Percentiles rank a stretch among this genome's conserved stretches.
These are phyloP conservation scores for Colletotrichum tanaceti DNA, from an alignment of 2,329 filamentous ascomycete species.

Conservation along the genomic window DNA sequence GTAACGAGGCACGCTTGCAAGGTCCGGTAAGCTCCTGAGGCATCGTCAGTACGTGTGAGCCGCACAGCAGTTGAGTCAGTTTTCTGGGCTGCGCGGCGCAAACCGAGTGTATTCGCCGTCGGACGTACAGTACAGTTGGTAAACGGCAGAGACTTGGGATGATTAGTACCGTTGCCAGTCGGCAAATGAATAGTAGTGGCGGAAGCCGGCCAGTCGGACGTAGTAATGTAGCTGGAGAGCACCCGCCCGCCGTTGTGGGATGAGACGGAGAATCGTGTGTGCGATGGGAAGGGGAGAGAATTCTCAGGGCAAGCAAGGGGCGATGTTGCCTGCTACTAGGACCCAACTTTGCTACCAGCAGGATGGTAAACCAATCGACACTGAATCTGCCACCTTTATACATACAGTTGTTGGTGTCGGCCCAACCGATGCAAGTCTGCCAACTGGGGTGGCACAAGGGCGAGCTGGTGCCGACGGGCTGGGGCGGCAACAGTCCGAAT, in stretches of 20 bases:
- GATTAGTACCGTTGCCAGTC: neutral
- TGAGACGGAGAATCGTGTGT: neutral
- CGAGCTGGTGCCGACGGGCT: constrained; percentile 26
- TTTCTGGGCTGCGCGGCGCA: constrained; percentile 1
- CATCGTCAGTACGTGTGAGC: neutral
- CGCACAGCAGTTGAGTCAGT: constrained; percentile 7
- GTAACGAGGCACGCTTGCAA: constrained; percentile 2
- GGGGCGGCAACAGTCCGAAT: constrained; percentile 21
- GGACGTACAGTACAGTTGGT: neutral
- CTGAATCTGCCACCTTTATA: constrained; percentile 7
- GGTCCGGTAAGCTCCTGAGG: neutral
- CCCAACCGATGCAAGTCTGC: constrained; percentile 6
- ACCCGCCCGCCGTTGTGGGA: neutral
- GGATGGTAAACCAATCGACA: constrained; percentile 23
- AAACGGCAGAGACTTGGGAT: neutral
- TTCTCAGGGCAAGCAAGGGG: neutral
- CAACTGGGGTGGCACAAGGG: constrained; percentile 18
- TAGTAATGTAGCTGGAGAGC: neutral
- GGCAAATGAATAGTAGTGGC: neutral
- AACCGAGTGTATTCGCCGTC: neutral
- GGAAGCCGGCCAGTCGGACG: constrained; percentile 5
- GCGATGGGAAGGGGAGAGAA: constrained; percentile 4
- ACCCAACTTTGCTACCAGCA: constrained; percentile 23
- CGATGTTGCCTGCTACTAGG: constrained; percentile 17
- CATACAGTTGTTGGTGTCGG: constrained; percentile 13